Evolutionary conservation across 805 yeast genomes (phyloP), one percentile per base, ranked within the genome.

Genomic region (Starmera quercuum): DNA sequence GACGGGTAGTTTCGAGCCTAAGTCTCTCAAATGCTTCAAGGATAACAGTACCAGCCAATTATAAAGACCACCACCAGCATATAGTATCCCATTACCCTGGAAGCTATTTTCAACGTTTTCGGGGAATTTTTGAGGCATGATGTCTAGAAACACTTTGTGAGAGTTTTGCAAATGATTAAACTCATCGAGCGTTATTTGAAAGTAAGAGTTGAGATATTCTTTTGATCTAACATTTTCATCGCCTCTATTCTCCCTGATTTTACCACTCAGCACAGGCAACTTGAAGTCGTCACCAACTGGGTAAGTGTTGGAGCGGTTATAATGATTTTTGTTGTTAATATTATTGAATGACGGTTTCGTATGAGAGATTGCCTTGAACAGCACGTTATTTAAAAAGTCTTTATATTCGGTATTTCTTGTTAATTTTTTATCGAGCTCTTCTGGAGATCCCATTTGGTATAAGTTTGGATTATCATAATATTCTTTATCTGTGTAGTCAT

Each of bases 61-160:
- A 46, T 73, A 81, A 38, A 66, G 66, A 3, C 84, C 84, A 31
- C 90, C 90, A n/a, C 85, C 90, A 30, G 81, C 78, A 36, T 74
- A 73, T 0, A 81, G 79, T 19, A 79, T 74, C 7, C 88, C 90
- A 36, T 68, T 61, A 1, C 79, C 76, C 30, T 63, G 62, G 13
- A 51, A 39, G 6, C 39, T 34, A 36, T 60, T 53, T 4, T 29
- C 40, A 9, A 69, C 39, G 3, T 46, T 41, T 29, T 58, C 66
- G 1, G 74, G 74, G 7, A 54, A 50, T 34, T 57, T 54, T 3
- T 61, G 55, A 1, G 73, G 73, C 20, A 68, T 47, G 25, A 58
- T 59, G 3, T 47, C 40, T 20, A 50, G 18, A 29, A 47, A 37
- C n/a, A 29, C 31, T 8, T 36, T 37, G 30, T 52, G 56, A 7